Conservation (phyloP, 2,329 filamentous ascomycete species). For the Arthroderma uncinatum region DNA sequence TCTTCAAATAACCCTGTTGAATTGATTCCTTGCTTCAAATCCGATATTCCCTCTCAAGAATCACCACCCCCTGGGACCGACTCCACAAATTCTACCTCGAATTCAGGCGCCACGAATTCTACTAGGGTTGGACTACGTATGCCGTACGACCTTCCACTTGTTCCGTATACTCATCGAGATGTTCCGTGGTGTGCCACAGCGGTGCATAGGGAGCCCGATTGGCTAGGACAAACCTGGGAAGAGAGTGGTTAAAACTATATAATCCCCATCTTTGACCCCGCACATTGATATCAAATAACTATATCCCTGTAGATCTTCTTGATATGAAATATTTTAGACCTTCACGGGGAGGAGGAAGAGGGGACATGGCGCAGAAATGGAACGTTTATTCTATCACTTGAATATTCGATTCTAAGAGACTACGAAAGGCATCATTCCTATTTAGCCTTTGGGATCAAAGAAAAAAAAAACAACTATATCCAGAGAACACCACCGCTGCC, state of each 20-base stretch:
- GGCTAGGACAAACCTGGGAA: slow-evolving; percentile 38
- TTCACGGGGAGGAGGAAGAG: background rate
- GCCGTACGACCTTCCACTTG: slow-evolving; percentile 71
- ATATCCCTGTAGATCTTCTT: background rate
- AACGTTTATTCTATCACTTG: background rate
- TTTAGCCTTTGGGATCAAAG: background rate
- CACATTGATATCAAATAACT: background rate
- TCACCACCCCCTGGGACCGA: slow-evolving; percentile 1
- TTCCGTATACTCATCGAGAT: slow-evolving; percentile 51
- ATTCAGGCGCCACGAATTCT: background rate
- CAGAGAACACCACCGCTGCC: background rate
- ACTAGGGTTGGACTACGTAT: slow-evolving; percentile 58
- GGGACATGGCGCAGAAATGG: background rate
- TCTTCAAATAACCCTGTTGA: slow-evolving; percentile 21
- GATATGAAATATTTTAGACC: background rate
- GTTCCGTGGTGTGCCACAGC: slow-evolving; percentile 65
- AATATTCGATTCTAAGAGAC: background rate
- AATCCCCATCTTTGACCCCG: background rate
- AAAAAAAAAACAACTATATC: background rate
- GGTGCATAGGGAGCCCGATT: slow-evolving; percentile 51
- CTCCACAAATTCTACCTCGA: background rate
- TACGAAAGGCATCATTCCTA: background rate
- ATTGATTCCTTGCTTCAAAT: slow-evolving; percentile 61
- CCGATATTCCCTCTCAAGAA: slow-evolving; percentile 40
- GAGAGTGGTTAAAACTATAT: background rate